Conservation (phyloP, 2,329 filamentous ascomycete species). For the Calonectria pseudoreteaudii region DNA sequence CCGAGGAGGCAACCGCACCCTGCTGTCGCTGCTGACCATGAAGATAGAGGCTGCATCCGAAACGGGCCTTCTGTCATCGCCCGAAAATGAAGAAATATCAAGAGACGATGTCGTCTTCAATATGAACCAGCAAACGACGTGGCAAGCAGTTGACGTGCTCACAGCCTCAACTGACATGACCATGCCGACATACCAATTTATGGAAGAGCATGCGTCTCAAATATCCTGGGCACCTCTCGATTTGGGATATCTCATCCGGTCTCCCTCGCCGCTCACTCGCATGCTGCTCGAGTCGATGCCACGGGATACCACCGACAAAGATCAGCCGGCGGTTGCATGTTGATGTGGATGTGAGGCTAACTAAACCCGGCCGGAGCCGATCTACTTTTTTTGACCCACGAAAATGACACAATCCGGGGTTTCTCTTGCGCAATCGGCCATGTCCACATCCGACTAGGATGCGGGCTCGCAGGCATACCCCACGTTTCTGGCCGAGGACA, state of each 20-base stretch:
- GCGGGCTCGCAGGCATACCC: slow-evolving; percentile 15
- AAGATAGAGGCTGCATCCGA: slow-evolving; percentile 42
- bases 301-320: slow-evolving; percentile 32
- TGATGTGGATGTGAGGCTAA: slow-evolving; percentile 2
- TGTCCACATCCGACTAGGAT: slow-evolving; percentile 11
- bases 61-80: slow-evolving; percentile 26
- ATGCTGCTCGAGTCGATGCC: slow-evolving; percentile 43
- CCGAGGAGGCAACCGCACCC: slow-evolving; percentile 55
- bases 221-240: slow-evolving; percentile 43
- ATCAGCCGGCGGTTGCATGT: slow-evolving; percentile 20
- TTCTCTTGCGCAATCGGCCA: slow-evolving; percentile 34
- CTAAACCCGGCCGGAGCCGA: slow-evolving; percentile 4
- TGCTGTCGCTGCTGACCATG: slow-evolving; percentile 50
- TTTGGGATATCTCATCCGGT: slow-evolving; percentile 41
- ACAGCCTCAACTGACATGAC: slow-evolving; percentile 31
- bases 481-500: slow-evolving; percentile 11
- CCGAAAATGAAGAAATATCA: slow-evolving; percentile 15
- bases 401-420: slow-evolving; percentile 31
- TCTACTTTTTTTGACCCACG: slow-evolving; percentile 7
- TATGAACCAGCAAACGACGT: slow-evolving; percentile 22
- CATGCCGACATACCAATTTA: slow-evolving; percentile 43
- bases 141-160: slow-evolving; percentile 32
- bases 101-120: slow-evolving; percentile 23
- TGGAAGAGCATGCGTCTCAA: slow-evolving; percentile 41
- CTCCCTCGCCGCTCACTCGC: slow-evolving; percentile 41